Percentiles rank a stretch among this genome's conserved stretches.
These are phyloP conservation scores for Colletotrichum kahawae DNA, from an alignment of 2,329 filamentous ascomycete genomes.

Conservation along the genomic window DNA sequence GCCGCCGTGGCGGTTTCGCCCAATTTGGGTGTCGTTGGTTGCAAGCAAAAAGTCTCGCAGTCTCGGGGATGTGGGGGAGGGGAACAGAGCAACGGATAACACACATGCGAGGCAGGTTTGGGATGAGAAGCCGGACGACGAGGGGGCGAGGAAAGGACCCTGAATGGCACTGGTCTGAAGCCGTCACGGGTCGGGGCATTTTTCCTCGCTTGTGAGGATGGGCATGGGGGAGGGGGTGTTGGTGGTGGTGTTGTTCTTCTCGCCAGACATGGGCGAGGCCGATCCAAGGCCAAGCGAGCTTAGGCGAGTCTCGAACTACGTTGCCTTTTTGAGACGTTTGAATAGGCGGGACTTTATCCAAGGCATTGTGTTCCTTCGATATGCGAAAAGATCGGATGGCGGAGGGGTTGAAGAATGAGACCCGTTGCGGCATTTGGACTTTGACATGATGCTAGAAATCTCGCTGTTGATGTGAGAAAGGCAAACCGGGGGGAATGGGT, in stretches of 20 bases:
- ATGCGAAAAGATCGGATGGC: background rate
- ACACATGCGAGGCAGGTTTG: background rate
- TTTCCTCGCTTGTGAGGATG: background rate
- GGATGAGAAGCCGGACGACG: background rate
- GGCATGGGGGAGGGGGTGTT: background rate
- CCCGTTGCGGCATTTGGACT: background rate
- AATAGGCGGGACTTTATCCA: background rate
- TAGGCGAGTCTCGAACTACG: background rate
- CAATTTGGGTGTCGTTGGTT: background rate
- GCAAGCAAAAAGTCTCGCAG: background rate
- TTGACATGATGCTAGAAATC: background rate
- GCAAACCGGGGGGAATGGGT: background rate
- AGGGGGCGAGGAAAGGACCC: background rate
- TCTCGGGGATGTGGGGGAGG: background rate
- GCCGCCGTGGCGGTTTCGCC: conserved; percentile 1
- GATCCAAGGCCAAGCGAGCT: background rate
- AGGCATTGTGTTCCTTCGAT: background rate
- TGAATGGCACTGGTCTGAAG: background rate
- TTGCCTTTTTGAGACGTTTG: background rate
- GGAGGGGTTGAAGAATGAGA: background rate
- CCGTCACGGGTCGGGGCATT: background rate
- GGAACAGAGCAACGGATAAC: background rate
- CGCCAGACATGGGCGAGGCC: background rate
- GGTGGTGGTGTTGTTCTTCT: background rate
- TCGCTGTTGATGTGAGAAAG: background rate